Evolutionary conservation across 257 asterid genomes (phyloP).

Genomic region (Ajuga chamaepitys): DNA sequence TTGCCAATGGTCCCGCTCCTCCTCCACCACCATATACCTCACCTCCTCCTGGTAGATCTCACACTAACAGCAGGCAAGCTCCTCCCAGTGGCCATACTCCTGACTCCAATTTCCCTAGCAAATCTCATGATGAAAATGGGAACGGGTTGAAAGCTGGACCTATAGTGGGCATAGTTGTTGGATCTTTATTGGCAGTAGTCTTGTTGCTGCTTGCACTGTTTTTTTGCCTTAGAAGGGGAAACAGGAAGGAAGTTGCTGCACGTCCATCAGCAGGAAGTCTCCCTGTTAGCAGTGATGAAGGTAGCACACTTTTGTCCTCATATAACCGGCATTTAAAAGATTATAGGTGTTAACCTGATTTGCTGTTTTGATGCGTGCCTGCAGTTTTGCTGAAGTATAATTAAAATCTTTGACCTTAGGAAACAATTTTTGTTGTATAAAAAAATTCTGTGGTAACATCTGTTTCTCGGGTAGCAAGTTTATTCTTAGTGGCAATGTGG

Average conservation of each 20-base stretch:
- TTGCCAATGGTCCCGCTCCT: conserved; percentile 86
- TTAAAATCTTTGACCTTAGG: neutral
- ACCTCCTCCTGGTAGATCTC: conserved; percentile 79
- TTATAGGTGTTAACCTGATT: neutral
- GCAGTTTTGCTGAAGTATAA: neutral
- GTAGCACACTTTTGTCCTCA: conserved; percentile 23
- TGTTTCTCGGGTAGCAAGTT: neutral
- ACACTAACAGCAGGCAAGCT: conserved; percentile 26
- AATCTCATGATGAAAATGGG: conserved; percentile 33
- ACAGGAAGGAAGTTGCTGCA: conserved; percentile 67
- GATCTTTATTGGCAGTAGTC: conserved; percentile 47
- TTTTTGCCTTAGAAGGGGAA: conserved; percentile 53
- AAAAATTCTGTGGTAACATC: conserved; percentile 3
- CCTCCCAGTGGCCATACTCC: conserved; percentile 44
- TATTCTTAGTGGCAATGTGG: neutral
- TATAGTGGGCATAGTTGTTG: conserved; percentile 73
- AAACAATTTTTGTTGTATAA: neutral
- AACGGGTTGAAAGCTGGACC: conserved; percentile 61
- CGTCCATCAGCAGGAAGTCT: conserved; percentile 61
- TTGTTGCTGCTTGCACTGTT: conserved; percentile 50
- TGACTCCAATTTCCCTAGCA: conserved; percentile 33
- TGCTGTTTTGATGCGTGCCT: neutral
- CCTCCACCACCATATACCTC: conserved; percentile 85
- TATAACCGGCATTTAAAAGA: neutral
- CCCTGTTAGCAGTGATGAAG: conserved; percentile 44